Evolutionary conservation across 495 filamentous ascomycete genomes (phyloP).

Genomic region (Lepidopterella palustris): DNA sequence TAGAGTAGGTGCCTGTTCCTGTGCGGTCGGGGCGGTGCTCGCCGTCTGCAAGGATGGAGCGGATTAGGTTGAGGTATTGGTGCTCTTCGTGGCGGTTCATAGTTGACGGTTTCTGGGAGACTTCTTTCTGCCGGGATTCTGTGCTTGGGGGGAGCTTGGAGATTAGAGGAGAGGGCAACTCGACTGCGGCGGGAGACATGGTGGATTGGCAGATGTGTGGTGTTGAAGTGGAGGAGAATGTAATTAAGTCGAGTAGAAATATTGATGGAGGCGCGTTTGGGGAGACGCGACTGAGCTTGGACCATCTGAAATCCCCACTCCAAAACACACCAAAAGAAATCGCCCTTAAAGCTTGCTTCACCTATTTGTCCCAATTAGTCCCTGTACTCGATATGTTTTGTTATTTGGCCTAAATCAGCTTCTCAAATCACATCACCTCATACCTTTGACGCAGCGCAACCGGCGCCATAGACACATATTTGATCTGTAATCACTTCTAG

Average conservation of each 20-base stretch:
- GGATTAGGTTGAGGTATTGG: conserved; percentile 49
- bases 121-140: neutral
- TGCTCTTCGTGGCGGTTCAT: conserved; percentile 35
- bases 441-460: conserved; percentile 9
- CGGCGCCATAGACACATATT: neutral
- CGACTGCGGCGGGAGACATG: conserved; percentile 17
- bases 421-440: neutral
- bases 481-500: no score
- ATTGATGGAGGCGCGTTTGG: neutral
- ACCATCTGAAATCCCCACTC: neutral
- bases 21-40: conserved; percentile 82
- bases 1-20: conserved; percentile 82
- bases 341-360: no score
- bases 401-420: no score
- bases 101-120: neutral
- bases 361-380: no score
- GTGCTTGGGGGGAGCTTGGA: neutral
- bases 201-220: neutral
- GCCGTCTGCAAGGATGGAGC: conserved; percentile 63
- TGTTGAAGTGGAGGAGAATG: neutral
- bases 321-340: no score
- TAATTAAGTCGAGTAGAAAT: neutral
- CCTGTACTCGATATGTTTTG: no score
- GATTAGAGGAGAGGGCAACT: neutral
- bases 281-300: conserved; percentile 18